Evolutionary conservation across 176 grass and related monocot species (phyloP).

Genomic region (Miscanthus lutarioriparius): DNA sequence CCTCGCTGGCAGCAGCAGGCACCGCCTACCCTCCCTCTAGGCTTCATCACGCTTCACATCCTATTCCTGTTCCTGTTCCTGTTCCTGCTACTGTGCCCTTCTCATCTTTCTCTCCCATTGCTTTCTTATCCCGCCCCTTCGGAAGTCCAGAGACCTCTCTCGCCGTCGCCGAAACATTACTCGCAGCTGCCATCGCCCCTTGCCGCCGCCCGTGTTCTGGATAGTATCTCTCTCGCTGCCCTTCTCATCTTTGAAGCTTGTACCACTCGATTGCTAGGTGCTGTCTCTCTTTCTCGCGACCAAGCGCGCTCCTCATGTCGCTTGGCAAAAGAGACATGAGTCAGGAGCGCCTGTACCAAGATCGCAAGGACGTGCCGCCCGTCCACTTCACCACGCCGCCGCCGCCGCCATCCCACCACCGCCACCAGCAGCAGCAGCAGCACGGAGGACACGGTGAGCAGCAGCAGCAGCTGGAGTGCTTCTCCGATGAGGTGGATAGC

Average conservation of each 20-base stretch:
- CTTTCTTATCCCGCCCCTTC: conserved; percentile 33
- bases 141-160: neutral
- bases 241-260: conserved; percentile 21
- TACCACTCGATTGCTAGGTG: conserved; percentile 1
- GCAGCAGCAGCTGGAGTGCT: conserved; percentile 57
- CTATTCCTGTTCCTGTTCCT: conserved; percentile 27
- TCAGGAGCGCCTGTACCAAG: conserved; percentile 63
- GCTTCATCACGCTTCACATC: neutral
- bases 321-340: conserved; percentile 44
- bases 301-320: conserved; percentile 42
- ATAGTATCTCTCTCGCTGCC: neutral
- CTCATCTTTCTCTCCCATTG: conserved; percentile 27
- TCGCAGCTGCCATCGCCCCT: conserved; percentile 16
- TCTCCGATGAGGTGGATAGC: conserved; percentile 83
- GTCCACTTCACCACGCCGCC: conserved; percentile 39
- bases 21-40: neutral
- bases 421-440: neutral
- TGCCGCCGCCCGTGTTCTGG: conserved; percentile 4
- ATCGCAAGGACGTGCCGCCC: conserved; percentile 45
- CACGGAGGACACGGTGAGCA: conserved; percentile 24
- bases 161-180: neutral
- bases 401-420: neutral
- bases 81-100: neutral
- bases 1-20: conserved; percentile 4
- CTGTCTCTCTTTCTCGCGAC: conserved; percentile 16